phyloP scores from a whole-genome alignment of 2,329 filamentous ascomycete genomes.

The Penicillium nordicum region DNA sequence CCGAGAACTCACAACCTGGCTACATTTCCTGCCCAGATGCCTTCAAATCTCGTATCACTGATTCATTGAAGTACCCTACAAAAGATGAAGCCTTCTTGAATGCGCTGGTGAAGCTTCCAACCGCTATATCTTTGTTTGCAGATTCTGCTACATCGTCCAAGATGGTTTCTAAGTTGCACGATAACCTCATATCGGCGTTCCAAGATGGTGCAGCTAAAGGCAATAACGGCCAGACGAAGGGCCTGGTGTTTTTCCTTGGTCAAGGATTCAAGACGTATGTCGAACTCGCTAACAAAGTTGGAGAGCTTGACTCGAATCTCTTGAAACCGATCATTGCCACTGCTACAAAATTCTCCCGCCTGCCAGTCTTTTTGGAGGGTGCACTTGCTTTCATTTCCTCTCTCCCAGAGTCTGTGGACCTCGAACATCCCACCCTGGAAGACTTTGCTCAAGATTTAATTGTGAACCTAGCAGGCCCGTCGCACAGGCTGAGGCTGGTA shows the following conservation, averaged over 20 bases:
- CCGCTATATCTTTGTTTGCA: conserved; percentile 53
- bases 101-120: conserved; percentile 61
- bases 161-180: conserved; percentile 62
- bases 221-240: conserved; percentile 43
- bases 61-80: conserved; percentile 58
- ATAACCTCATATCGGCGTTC: conserved; percentile 64
- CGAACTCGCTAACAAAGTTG: conserved; percentile 59
- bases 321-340: conserved; percentile 64
- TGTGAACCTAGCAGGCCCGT: conserved; percentile 70
- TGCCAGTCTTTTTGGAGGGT: conserved; percentile 64
- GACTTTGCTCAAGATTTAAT: conserved; percentile 63
- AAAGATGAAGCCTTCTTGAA: conserved; percentile 66
- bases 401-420: conserved; percentile 26
- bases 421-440: conserved; percentile 57
- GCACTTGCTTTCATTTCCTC: conserved; percentile 51
- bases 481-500: conserved; percentile 68
- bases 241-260: conserved; percentile 61
- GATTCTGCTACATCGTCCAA: conserved; percentile 65
- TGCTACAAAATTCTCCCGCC: conserved; percentile 63
- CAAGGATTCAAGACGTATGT: conserved; percentile 72
- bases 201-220: conserved; percentile 60
- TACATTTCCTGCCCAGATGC: conserved; percentile 40
- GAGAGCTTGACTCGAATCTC: conserved; percentile 58
- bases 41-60: conserved; percentile 71
- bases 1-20: conserved; percentile 40